phyloP scores from a whole-genome alignment of 2,329 filamentous ascomycete species.

The Cordyceps tenuipes region DNA sequence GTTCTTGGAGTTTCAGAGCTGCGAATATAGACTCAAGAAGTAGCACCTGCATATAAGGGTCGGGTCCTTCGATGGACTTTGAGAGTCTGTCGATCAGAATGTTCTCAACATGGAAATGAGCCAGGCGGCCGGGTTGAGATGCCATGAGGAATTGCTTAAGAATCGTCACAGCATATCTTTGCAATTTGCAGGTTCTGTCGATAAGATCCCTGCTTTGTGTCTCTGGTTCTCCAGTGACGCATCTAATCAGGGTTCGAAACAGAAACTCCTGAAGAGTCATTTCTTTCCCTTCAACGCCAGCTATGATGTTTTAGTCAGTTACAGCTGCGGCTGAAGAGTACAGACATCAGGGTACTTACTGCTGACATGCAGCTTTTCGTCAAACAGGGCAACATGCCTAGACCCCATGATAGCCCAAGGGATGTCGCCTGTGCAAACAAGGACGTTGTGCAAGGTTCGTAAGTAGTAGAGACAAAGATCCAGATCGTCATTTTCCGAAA shows the following conservation, averaged over 20 bases:
- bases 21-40: constrained; percentile 72
- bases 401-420: constrained; percentile 65
- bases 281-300: constrained; percentile 43
- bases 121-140: constrained; percentile 50
- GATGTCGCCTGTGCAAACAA: constrained; percentile 57
- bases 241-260: constrained; percentile 55
- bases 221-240: constrained; percentile 31
- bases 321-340: constrained; percentile 11
- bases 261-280: constrained; percentile 61
- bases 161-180: constrained; percentile 61
- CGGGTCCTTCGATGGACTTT: constrained; percentile 50
- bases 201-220: constrained; percentile 18
- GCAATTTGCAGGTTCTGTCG: constrained; percentile 53
- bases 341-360: constrained; percentile 35
- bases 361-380: constrained; percentile 27
- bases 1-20: constrained; percentile 57
- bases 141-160: constrained; percentile 61
- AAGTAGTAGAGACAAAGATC: constrained; percentile 74
- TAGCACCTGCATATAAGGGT: constrained; percentile 66
- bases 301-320: constrained; percentile 25
- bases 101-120: constrained; percentile 60
- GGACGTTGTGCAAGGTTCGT: constrained; percentile 62
- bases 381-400: constrained; percentile 33
- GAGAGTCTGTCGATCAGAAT: constrained; percentile 61
- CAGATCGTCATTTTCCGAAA: constrained; percentile 56